Percentiles rank a stretch among this genome's conserved stretches.
phyloP scores from a whole-genome alignment of 768 basidiomycete species.

The Russula earlei region DNA sequence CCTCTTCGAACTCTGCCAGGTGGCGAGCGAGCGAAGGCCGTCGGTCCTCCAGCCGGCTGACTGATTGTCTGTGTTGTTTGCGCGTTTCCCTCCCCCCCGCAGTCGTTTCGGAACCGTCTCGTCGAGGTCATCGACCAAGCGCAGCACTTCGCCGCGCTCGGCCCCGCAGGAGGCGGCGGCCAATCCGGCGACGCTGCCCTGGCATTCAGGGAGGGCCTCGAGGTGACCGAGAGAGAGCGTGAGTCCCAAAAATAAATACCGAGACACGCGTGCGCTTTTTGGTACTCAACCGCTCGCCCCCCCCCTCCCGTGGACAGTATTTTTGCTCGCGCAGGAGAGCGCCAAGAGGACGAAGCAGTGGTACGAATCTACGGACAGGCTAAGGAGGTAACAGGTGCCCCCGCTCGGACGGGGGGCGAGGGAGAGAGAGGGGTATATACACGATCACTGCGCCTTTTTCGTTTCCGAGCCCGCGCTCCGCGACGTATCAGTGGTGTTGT shows the following conservation, averaged over 20 bases:
- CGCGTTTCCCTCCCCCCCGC: neutral
- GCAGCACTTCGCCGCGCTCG: constrained; percentile 74
- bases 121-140: constrained; percentile 81
- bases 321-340: constrained; percentile 77
- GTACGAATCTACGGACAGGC: constrained; percentile 67
- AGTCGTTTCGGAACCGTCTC: constrained; percentile 73
- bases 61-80: neutral
- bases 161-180: constrained; percentile 44
- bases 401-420: neutral
- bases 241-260: constrained; percentile 33
- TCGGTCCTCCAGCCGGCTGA: too few relatives aligned
- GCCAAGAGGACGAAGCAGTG: constrained; percentile 68
- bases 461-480: neutral
- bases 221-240: constrained; percentile 89
- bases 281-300: too few relatives aligned
- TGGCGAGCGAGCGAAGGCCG: too few relatives aligned
- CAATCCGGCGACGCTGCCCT: constrained; percentile 51
- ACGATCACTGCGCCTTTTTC: constrained; percentile 14
- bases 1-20: too few relatives aligned
- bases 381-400: constrained; percentile 31
- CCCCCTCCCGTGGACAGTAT: constrained; percentile 60
- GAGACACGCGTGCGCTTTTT: too few relatives aligned
- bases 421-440: too few relatives aligned
- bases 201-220: constrained; percentile 82
- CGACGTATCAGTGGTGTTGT: too few relatives aligned